Evolutionary conservation across 345 rosid species (phyloP).

Genomic region (Gossypioides kirkii): DNA sequence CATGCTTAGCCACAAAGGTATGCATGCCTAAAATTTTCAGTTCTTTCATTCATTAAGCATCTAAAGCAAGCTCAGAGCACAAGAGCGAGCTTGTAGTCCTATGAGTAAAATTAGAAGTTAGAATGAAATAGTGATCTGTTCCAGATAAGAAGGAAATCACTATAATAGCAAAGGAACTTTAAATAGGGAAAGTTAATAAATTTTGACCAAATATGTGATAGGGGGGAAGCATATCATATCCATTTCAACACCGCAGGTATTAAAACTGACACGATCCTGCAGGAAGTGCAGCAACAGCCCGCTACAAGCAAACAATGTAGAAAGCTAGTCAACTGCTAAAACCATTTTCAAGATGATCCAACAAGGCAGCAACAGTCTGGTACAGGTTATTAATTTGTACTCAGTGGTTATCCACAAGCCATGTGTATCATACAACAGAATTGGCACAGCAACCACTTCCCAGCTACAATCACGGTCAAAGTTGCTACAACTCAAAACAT

Average conservation of each 20-base stretch:
- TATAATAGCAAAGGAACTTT: neutral
- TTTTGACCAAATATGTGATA: neutral
- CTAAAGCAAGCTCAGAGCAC: neutral
- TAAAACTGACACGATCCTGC: neutral
- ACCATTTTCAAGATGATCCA: constrained; percentile 18
- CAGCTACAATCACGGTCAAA: constrained; percentile 40
- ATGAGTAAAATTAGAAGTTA: neutral
- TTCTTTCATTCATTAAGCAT: neutral
- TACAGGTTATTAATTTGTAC: constrained; percentile 23
- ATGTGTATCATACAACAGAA: constrained; percentile 21
- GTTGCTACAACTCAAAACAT: constrained; percentile 44
- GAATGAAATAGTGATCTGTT: neutral
- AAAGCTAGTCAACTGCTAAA: constrained; percentile 15
- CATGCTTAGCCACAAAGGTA: neutral
- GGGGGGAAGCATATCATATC: neutral
- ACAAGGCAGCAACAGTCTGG: constrained; percentile 34
- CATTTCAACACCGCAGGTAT: neutral
- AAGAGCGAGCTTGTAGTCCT: neutral
- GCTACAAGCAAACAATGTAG: constrained; percentile 23
- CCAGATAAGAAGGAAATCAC: neutral
- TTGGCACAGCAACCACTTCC: constrained; percentile 40
- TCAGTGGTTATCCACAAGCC: constrained; percentile 28
- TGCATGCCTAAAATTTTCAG: neutral
- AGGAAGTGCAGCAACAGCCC: constrained; percentile 16
- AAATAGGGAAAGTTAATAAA: neutral